Base-by-base conservation (phyloP, 257 asterid species). In the Primulina eburnea region DNA sequence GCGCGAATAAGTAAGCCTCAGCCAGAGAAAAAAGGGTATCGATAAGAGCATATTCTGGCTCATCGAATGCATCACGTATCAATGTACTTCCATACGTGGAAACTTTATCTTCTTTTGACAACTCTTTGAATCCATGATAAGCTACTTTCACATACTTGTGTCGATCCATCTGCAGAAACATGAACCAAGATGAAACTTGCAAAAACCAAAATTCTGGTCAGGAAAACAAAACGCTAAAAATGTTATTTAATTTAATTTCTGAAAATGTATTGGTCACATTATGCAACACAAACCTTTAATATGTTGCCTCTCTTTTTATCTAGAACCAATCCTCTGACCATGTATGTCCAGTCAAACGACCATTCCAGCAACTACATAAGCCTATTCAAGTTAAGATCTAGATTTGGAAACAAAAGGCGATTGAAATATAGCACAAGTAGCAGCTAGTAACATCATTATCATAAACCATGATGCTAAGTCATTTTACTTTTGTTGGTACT, bases 241-340 rank as follows among this genome's bases (percentile, higher is more conserved):
- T 8, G 3, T 38, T 38, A 1, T 32, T 8, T 38, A 10, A 38
- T 38, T 38, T 38, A 38, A 8, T 35, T n/a, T n/a, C 1, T 60
- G 53, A 74, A 65, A 14, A 33, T 12, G 63, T 71, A 20, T 21
- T 28, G 38, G 40, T 43, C 14, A 61, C 72, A 4, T 47, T 60
- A 47, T 66, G 73, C 17, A 75, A 26, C 37, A 84, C 95, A 40
- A 69, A 94, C 99, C 96, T 94, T 94, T 84, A 94, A 79, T 75
- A 89, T 87, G 57, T 91, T 94, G 79, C 99, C 99, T 70, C 99
- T 85, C 80, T 82, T 91, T 82, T 89, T 91, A 75, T 94, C 98
- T 60, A 94, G 86, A 80, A 94, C 99, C 66, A 94, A 86, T 77
- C 99, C 97, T 80, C 99, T 86, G 87, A 94, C 97, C 97, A 94